Base-by-base conservation (phyloP, 768 basidiomycete species). In the Lanmaoa rubissima region DNA sequence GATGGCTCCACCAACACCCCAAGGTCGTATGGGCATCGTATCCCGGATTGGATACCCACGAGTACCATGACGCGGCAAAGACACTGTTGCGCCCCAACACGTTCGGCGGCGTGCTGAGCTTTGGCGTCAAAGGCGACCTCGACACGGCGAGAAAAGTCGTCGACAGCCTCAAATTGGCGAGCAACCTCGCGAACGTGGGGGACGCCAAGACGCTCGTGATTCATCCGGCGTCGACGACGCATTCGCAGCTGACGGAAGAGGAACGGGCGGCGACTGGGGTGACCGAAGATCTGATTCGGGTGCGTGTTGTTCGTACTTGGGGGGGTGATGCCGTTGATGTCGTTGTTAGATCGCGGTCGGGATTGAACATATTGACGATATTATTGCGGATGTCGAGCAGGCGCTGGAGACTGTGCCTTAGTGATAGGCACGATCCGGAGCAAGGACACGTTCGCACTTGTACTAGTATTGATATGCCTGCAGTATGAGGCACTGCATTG, bases 171-270 rank as follows among this genome's bases (percentile, higher is more conserved):
- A 66, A 71, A 51, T 66, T 79, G 3, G 71, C 71, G 12, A 70
- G 69, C 46, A 68, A 75, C 40, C 65, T 76, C 9, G 73, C 72
- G 10, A 77, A 76, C 43, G 64, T 74, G 13, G 73, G 84, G 28
- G 86, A 88, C 57, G 84, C 86, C n/a, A 90, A 92, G 73, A 90
- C 86, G 8, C 79, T 92, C 16, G 86, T 89, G 40, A 88, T 92
- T 55, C 87, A 89, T 64, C 89, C 90, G 1, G 87, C 85, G 5
- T 80, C 82, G 24, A 91, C 91, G 24, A 92, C 90, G 0, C 90
- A 93, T 65, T 76, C 83, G 39, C 88, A 91, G 69, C 75, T 91
- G 47, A 78, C 76, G 0, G 73, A 71, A 21, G 82, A 78, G 53
- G 90, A 92, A 66, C 84, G 84, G 63, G 57, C 77, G 11, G 73